Percentiles rank a stretch among this genome's conserved stretches.
Evolutionary conservation across 2,329 filamentous ascomycete genomes (phyloP).

Genomic region (Fusarium continuum): DNA sequence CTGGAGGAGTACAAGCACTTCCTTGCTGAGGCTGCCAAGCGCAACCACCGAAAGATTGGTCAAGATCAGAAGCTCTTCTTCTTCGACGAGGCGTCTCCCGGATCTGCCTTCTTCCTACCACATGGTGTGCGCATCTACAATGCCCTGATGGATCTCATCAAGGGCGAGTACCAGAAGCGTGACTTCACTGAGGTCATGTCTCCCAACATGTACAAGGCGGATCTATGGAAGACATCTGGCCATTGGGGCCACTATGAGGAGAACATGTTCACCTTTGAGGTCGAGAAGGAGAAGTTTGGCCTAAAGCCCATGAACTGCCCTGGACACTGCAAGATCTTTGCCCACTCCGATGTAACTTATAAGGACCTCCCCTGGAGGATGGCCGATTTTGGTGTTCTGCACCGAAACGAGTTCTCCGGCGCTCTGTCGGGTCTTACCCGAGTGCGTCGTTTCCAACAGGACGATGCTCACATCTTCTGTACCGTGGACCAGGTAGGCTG

Average conservation of each 20-base stretch:
- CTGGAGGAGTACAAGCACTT: constrained; percentile 95
- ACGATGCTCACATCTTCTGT: constrained; percentile 97
- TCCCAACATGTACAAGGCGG: constrained; percentile 92
- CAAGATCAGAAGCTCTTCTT: constrained; percentile 98
- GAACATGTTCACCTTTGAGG: constrained; percentile 82
- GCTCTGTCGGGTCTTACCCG: constrained; percentile 90
- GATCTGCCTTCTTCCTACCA: constrained; percentile 90
- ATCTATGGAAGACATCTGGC: constrained; percentile 92
- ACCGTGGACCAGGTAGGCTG: constrained; percentile 51
- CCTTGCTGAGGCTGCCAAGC: constrained; percentile 96
- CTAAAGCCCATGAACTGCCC: constrained; percentile 99
- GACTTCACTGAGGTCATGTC: constrained; percentile 95
- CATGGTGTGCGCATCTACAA: constrained; percentile 96
- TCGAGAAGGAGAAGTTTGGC: constrained; percentile 77
- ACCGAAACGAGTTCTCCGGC: constrained; percentile 94
- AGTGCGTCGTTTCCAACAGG: constrained; percentile 93
- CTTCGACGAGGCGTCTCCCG: constrained; percentile 93
- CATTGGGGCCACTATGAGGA: constrained; percentile 90
- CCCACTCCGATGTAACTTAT: constrained; percentile 84
- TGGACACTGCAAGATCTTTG: constrained; percentile 89
- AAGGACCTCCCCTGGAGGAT: constrained; percentile 86
- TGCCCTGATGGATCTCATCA: constrained; percentile 81
- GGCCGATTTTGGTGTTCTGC: constrained; percentile 94
- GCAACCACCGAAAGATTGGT: constrained; percentile 93
- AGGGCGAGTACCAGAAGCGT: constrained; percentile 89